These are phyloP conservation scores for Blastomyces gilchristii DNA, from an alignment of 2,329 filamentous ascomycete genomes.

Conservation along the genomic window DNA sequence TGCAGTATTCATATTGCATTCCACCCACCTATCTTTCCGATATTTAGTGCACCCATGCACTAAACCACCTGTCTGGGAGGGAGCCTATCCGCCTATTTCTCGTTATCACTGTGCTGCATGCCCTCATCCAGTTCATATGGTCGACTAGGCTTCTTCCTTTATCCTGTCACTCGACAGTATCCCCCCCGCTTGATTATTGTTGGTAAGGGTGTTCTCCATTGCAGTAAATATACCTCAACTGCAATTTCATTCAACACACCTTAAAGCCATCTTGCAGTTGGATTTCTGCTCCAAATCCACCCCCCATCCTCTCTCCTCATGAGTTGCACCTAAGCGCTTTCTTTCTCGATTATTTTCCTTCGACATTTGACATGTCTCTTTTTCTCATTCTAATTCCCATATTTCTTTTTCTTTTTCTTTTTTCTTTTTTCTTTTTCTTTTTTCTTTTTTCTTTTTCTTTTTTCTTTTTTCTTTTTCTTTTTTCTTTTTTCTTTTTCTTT, in stretches of 20 bases:
- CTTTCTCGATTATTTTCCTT: not conserved
- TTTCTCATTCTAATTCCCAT: too few relatives aligned
- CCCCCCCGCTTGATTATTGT: not conserved
- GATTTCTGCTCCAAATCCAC: not conserved
- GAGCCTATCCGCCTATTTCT: not conserved
- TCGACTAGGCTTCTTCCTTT: not conserved
- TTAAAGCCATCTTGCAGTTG: not conserved
- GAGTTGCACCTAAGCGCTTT: not conserved
- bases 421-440: not conserved
- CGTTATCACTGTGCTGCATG: not conserved
- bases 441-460: not conserved
- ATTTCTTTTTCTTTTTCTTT: too few relatives aligned
- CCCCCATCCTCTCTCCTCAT: not conserved
- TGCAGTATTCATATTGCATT: not conserved
- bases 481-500: not conserved
- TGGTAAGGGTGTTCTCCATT: not conserved
- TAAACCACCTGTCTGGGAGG: not conserved
- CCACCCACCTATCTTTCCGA: not conserved
- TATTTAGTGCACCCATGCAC: not conserved
- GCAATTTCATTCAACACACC: not conserved
- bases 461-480: too few relatives aligned
- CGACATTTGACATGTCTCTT: not conserved
- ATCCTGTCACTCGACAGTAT: not conserved
- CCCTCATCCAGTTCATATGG: not conserved
- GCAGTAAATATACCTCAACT: not conserved